phyloP scores from a whole-genome alignment of 106 monocot genomes.

The Amphibolis antarctica region DNA sequence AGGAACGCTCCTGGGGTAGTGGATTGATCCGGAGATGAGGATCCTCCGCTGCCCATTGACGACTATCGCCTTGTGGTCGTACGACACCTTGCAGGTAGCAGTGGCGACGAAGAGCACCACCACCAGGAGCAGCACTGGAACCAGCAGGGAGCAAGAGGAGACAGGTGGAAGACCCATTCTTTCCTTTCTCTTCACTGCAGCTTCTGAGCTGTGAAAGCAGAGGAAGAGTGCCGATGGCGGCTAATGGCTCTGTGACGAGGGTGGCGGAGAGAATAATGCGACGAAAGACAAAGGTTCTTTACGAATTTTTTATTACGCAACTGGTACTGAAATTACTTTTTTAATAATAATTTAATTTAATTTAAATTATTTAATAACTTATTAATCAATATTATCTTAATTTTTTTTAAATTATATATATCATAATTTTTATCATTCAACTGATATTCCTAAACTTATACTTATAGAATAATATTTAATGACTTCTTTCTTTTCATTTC shows the following conservation, averaged over 20 bases:
- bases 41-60: constrained; percentile 26
- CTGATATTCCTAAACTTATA: too few relatives aligned
- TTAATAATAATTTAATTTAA: too few relatives aligned
- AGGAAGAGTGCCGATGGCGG: background rate
- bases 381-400: too few relatives aligned
- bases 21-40: constrained; percentile 25
- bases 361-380: too few relatives aligned
- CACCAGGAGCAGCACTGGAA: background rate
- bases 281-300: background rate
- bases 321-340: background rate
- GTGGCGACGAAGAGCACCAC: background rate
- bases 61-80: constrained; percentile 19
- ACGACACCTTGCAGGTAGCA: constrained; percentile 10
- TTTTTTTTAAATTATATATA: too few relatives aligned
- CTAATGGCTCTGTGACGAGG: background rate
- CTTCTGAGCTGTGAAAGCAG: background rate
- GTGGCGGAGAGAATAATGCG: background rate
- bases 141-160: background rate
- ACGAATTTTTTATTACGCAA: background rate
- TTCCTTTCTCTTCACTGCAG: background rate
- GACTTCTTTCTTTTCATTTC: too few relatives aligned
- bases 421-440: too few relatives aligned
- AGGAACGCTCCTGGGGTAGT: constrained; percentile 24
- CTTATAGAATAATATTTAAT: too few relatives aligned
- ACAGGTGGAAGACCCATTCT: background rate